A percentile compares a stretch with the other conserved stretches of the same genome.
phyloP scores from a whole-genome alignment of 2,329 filamentous ascomycete genomes.

The Ilyonectria robusta region DNA sequence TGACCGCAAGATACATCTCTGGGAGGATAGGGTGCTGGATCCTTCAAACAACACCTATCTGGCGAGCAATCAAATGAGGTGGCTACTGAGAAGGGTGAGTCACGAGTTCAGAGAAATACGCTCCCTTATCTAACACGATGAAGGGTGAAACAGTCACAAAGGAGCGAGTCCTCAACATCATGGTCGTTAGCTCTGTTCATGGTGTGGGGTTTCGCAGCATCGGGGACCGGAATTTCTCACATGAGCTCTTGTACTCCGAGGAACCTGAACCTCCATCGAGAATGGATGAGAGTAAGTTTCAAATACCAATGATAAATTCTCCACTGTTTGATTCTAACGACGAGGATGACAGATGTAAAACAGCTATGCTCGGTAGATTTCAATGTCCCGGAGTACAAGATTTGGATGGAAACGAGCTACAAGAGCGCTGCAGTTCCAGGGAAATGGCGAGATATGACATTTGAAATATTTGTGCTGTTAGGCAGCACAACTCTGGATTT shows the following conservation, averaged over 20 bases:
- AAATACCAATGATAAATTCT: not conserved
- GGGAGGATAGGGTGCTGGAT: not conserved
- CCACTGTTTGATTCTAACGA: not conserved
- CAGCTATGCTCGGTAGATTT: not conserved
- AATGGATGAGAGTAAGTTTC: not conserved
- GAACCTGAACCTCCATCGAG: not conserved
- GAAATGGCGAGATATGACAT: not conserved
- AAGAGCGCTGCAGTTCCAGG: not conserved
- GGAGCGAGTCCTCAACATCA: not conserved
- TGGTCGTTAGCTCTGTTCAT: not conserved
- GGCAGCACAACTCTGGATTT: not conserved
- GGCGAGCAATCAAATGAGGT: slow-evolving; percentile 7
- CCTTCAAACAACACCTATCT: not conserved
- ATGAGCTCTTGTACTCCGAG: not conserved
- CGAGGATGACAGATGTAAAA: not conserved
- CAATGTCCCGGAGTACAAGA: not conserved
- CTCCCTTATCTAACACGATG: not conserved
- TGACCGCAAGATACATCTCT: not conserved
- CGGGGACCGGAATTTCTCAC: not conserved
- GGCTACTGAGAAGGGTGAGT: slow-evolving; percentile 10
- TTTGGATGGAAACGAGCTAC: not conserved
- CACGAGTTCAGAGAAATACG: not conserved
- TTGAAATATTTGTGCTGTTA: not conserved
- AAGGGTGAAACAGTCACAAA: not conserved
- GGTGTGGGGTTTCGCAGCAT: not conserved